Conservation (phyloP, 2,329 filamentous ascomycete genomes). For the Fusarium proliferatum region DNA sequence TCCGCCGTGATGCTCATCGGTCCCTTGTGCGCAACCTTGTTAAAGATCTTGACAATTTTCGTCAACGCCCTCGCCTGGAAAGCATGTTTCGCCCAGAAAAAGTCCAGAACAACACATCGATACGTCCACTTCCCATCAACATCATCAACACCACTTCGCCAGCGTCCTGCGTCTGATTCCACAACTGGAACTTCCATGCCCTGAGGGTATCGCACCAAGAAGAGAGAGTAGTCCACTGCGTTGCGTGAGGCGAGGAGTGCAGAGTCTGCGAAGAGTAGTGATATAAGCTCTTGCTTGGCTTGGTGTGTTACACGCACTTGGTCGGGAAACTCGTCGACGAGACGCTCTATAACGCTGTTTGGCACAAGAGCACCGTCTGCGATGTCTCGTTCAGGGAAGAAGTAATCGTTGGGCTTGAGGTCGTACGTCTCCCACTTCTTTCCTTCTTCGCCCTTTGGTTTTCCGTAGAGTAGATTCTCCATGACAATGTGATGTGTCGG, state of each 20-base stretch:
- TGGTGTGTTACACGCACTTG: constrained; percentile 68
- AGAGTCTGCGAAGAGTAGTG: constrained; percentile 70
- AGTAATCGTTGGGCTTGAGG: constrained; percentile 79
- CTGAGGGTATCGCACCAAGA: constrained; percentile 66
- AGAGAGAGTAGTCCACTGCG: constrained; percentile 80
- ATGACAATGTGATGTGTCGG: constrained; percentile 81
- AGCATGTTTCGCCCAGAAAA: constrained; percentile 83
- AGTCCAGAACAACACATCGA: constrained; percentile 75
- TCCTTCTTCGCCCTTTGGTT: constrained; percentile 54
- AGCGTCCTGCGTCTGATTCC: constrained; percentile 50
- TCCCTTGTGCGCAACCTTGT: constrained; percentile 70
- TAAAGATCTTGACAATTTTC: constrained; percentile 71
- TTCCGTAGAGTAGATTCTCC: constrained; percentile 78
- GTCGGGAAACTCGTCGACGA: constrained; percentile 75
- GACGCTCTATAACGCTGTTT: constrained; percentile 71
- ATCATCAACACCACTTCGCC: constrained; percentile 71
- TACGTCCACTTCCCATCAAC: constrained; percentile 74
- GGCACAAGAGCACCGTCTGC: constrained; percentile 71
- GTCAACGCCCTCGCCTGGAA: constrained; percentile 74
- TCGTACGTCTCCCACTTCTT: constrained; percentile 76
- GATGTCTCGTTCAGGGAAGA: constrained; percentile 79
- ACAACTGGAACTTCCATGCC: constrained; percentile 2
- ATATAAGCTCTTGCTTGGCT: constrained; percentile 67
- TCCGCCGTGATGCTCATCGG: constrained; percentile 81
- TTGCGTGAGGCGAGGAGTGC: constrained; percentile 70